phyloP scores from a whole-genome alignment of 495 filamentous ascomycete genomes.

The Neurospora tetrasperma region DNA sequence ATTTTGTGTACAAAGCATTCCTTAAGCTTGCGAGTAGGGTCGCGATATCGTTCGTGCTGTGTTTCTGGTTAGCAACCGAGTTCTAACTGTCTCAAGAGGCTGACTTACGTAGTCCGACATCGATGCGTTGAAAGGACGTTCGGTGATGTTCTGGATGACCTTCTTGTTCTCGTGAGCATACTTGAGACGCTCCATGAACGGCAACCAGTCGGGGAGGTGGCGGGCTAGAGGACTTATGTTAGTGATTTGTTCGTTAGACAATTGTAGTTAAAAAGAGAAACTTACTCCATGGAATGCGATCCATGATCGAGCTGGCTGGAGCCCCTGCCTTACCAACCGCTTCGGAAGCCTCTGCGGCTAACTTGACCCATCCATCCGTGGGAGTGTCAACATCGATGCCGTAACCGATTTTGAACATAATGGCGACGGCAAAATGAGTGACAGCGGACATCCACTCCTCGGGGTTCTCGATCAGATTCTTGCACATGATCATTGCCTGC shows the following conservation, averaged over 20 bases:
- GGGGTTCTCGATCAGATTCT: slow-evolving; percentile 16
- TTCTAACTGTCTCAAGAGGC: neutral
- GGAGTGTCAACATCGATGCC: slow-evolving; percentile 32
- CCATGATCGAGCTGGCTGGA: slow-evolving; percentile 36
- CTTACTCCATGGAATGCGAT: slow-evolving; percentile 31
- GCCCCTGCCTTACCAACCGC: slow-evolving; percentile 36
- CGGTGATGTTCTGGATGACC: slow-evolving; percentile 26
- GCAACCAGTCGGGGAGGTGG: slow-evolving; percentile 33
- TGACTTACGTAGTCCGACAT: slow-evolving; percentile 17
- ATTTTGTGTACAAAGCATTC: neutral
- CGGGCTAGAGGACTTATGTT: slow-evolving; percentile 15
- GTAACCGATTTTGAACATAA: slow-evolving; percentile 32
- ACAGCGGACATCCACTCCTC: slow-evolving; percentile 16
- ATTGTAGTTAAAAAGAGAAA: neutral
- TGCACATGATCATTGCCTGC: slow-evolving; percentile 24
- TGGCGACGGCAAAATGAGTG: slow-evolving; percentile 20
- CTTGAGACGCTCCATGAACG: slow-evolving; percentile 28
- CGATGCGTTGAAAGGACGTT: slow-evolving; percentile 21
- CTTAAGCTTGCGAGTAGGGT: neutral
- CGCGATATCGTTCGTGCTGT: neutral
- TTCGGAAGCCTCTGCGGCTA: slow-evolving; percentile 33
- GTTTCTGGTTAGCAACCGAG: neutral
- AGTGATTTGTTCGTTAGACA: neutral
- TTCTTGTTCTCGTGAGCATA: slow-evolving; percentile 27
- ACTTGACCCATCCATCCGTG: slow-evolving; percentile 31